A percentile compares a stretch with the other conserved stretches of the same genome.
Evolutionary conservation across 2,329 filamentous ascomycete genomes (phyloP).

Genomic region (Sarocladium oryzae): DNA sequence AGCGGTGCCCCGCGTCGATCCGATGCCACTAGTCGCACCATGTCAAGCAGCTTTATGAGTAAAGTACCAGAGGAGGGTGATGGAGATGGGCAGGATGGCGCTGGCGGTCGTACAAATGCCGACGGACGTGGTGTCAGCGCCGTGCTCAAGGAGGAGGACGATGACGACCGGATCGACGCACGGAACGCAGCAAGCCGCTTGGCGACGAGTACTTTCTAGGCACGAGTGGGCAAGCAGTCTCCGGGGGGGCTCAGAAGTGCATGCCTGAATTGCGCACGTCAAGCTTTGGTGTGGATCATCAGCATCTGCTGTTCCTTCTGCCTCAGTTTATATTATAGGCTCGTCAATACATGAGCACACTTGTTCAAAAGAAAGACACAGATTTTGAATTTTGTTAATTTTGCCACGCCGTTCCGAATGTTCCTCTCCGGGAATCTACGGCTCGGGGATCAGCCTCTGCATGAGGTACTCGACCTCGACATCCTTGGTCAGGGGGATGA

Average conservation of each 20-base stretch:
- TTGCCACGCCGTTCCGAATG: too few species aligned
- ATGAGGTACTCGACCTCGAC: conserved; percentile 98
- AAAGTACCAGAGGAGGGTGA: conserved; percentile 56
- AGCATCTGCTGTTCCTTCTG: background rate
- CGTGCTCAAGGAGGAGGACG: conserved; percentile 69
- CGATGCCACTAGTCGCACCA: conserved; percentile 70
- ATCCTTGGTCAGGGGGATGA: conserved; percentile 96
- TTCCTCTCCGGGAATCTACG: too few species aligned
- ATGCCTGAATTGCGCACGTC: background rate
- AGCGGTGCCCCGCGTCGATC: conserved; percentile 82
- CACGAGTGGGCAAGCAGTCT: background rate
- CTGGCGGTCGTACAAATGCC: conserved; percentile 29
- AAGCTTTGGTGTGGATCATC: background rate
- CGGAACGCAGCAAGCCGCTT: conserved; percentile 90
- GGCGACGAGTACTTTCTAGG: conserved; percentile 84
- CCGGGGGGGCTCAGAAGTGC: background rate
- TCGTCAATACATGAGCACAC: background rate
- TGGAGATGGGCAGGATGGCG: conserved; percentile 31
- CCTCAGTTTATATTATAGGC: background rate
- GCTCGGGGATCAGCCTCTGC: conserved; percentile 63
- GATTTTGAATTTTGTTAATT: background rate
- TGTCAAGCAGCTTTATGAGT: conserved; percentile 66
- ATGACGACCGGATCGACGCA: conserved; percentile 91
- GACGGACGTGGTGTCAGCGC: conserved; percentile 28
- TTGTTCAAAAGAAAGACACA: background rate